A percentile compares a stretch with the other conserved stretches of the same genome.
Conservation (phyloP, 352 stramenopile genomes). For the Pythium brassicae region DNA sequence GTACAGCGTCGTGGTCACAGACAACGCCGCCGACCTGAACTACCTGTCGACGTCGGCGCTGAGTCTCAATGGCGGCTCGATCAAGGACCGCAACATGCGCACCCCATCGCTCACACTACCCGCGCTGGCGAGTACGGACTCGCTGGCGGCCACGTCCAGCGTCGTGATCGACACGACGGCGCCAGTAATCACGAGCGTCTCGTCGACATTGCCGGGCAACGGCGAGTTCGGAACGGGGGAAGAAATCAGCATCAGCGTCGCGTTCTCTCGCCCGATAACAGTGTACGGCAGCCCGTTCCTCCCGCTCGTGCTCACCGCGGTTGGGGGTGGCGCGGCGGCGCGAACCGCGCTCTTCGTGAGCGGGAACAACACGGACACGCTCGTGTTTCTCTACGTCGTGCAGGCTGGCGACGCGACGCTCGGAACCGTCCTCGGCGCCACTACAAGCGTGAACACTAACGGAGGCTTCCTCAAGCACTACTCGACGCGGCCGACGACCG, state of each 20-base stretch:
- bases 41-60: constrained; percentile 59
- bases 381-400: constrained; percentile 72
- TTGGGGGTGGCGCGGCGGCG: constrained; percentile 28
- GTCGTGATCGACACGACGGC: constrained; percentile 70
- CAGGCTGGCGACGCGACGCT: constrained; percentile 45
- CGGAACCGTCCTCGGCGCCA: constrained; percentile 39
- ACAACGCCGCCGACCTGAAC: constrained; percentile 48
- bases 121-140: constrained; percentile 28
- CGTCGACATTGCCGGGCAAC: constrained; percentile 39
- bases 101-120: constrained; percentile 53
- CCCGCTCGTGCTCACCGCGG: constrained; percentile 33
- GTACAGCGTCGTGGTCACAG: constrained; percentile 57
- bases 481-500: constrained; percentile 61
- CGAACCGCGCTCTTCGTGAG: constrained; percentile 40
- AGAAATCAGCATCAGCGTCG: constrained; percentile 46
- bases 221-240: constrained; percentile 72
- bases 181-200: constrained; percentile 53
- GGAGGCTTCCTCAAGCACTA: constrained; percentile 70
- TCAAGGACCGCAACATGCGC: constrained; percentile 67
- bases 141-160: constrained; percentile 41
- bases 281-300: constrained; percentile 61
- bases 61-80: constrained; percentile 42
- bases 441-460: constrained; percentile 47
- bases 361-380: constrained; percentile 66
- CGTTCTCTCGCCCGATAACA: constrained; percentile 57